Evolutionary conservation across 192 early-diverging fungal genomes (phyloP).

Genomic region (Haplosporangium gracile): DNA sequence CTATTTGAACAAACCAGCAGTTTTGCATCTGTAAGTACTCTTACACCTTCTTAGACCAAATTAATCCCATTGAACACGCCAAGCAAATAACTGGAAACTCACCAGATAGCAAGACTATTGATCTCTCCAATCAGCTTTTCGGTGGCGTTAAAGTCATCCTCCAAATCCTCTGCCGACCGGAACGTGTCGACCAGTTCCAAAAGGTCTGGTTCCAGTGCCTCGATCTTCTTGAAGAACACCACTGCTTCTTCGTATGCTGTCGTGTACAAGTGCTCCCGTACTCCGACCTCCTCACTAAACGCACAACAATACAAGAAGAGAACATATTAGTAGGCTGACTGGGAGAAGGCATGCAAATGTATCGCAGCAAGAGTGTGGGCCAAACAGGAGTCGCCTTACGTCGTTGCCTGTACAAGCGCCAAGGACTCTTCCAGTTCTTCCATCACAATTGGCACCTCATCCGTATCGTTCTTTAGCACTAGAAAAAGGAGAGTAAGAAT

Average conservation of each 20-base stretch:
- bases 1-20: slow-evolving; percentile 7
- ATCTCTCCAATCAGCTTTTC: slow-evolving; percentile 47
- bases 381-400: slow-evolving; percentile 3
- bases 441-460: slow-evolving; percentile 33
- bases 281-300: slow-evolving; percentile 39
- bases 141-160: slow-evolving; percentile 33
- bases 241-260: slow-evolving; percentile 44
- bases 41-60: not conserved
- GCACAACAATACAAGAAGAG: not conserved
- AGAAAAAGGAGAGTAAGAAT: not conserved
- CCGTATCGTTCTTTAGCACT: slow-evolving; percentile 51
- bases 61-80: not conserved
- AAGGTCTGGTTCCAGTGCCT: slow-evolving; percentile 30
- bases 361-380: not conserved
- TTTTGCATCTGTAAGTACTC: not conserved
- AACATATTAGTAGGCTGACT: too few species aligned
- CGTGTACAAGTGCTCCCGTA: slow-evolving; percentile 36
- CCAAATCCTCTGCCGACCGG: slow-evolving; percentile 9
- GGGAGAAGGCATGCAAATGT: not conserved
- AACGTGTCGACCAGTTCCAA: slow-evolving; percentile 18
- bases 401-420: slow-evolving; percentile 43
- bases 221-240: slow-evolving; percentile 26
- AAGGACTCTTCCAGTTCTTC: slow-evolving; percentile 51
- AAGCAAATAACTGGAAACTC: not conserved
- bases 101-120: slow-evolving; percentile 51